phyloP scores from a whole-genome alignment of 257 asterid genomes.

The Jacaranda mimosifolia region DNA sequence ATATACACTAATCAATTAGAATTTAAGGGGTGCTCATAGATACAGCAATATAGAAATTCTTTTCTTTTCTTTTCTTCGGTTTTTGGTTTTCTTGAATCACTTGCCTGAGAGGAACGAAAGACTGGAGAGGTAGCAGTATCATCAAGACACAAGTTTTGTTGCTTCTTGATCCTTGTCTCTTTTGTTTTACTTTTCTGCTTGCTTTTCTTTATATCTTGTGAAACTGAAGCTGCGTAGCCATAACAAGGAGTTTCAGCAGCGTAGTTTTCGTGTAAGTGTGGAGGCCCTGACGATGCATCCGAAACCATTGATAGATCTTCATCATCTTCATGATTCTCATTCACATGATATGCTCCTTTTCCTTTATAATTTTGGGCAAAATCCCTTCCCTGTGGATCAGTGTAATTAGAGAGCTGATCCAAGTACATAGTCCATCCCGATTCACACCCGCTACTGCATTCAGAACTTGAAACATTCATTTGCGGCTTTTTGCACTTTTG shows the following conservation, averaged over 20 bases:
- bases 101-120: constrained; percentile 60
- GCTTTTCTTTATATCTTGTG: constrained; percentile 39
- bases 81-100: not conserved
- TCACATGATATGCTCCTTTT: constrained; percentile 7
- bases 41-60: not conserved
- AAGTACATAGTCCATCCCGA: constrained; percentile 95
- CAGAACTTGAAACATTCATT: constrained; percentile 74
- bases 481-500: not conserved
- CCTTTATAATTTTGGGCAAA: constrained; percentile 8
- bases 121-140: constrained; percentile 89
- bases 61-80: no score
- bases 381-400: constrained; percentile 28
- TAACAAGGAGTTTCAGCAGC: no score
- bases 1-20: not conserved
- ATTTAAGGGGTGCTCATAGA: not conserved
- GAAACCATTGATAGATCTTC: constrained; percentile 81
- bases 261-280: constrained; percentile 37
- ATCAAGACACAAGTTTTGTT: constrained; percentile 61
- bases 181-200: constrained; percentile 46
- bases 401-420: constrained; percentile 61
- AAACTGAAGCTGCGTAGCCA: constrained; percentile 6
- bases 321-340: constrained; percentile 34
- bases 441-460: constrained; percentile 82
- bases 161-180: constrained; percentile 40
- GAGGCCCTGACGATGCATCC: constrained; percentile 93